Evolutionary conservation across 805 yeast genomes (phyloP).

Genomic region (Wickerhamiella australiensis): DNA sequence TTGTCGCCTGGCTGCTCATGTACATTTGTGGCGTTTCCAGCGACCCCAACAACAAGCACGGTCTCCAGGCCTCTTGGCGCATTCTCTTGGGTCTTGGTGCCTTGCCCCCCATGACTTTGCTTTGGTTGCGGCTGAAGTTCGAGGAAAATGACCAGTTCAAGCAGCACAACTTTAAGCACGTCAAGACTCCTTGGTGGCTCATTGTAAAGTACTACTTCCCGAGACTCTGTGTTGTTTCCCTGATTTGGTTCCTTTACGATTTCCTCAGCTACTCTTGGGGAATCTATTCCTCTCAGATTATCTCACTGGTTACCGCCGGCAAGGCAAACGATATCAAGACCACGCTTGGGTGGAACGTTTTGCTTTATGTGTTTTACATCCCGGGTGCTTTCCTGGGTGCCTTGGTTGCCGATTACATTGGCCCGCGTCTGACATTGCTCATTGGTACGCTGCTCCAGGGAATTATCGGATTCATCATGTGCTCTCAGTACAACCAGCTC

Average conservation of each 20-base stretch:
- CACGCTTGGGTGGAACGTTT: slow-evolving; percentile 86
- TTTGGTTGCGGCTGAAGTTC: slow-evolving; percentile 64
- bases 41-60: slow-evolving; percentile 30
- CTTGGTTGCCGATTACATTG: slow-evolving; percentile 68
- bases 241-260: slow-evolving; percentile 88
- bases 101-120: slow-evolving; percentile 67
- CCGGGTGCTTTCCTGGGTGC: slow-evolving; percentile 91
- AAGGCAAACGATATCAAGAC: slow-evolving; percentile 43
- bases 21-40: slow-evolving; percentile 55
- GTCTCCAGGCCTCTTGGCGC: slow-evolving; percentile 83
- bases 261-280: slow-evolving; percentile 82
- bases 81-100: slow-evolving; percentile 83
- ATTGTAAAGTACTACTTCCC: slow-evolving; percentile 75
- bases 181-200: slow-evolving; percentile 50
- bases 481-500: slow-evolving; percentile 50
- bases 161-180: slow-evolving; percentile 54
- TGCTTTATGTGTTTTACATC: slow-evolving; percentile 72
- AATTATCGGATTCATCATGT: slow-evolving; percentile 70
- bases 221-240: slow-evolving; percentile 53
- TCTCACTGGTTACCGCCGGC: slow-evolving; percentile 39
- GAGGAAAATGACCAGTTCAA: slow-evolving; percentile 60
- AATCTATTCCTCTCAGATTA: slow-evolving; percentile 63
- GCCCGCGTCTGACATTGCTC: slow-evolving; percentile 73
- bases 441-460: slow-evolving; percentile 65
- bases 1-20: slow-evolving; percentile 73